Evolutionary conservation across 192 early-diverging fungal genomes (phyloP), one percentile per base, ranked within the genome.

Genomic region (Blastocladiella britannica): DNA sequence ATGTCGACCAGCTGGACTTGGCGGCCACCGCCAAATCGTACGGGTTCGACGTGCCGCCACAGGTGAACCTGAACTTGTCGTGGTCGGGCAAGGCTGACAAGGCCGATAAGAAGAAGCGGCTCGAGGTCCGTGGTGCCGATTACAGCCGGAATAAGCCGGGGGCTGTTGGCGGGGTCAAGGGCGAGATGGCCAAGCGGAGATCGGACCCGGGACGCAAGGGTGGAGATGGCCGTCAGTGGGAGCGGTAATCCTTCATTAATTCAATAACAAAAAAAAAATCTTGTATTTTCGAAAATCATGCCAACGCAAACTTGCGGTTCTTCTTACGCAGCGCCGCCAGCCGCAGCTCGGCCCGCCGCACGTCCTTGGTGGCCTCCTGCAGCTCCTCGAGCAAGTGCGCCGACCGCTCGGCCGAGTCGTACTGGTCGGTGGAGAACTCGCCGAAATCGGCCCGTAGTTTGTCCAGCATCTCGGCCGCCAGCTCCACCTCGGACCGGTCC

Each of bases 1-100:
- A 92, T 62, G 84, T 99, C 58, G 84, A 87, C 62, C 69, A 71
- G 51, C 72, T 99, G 59, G 93, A 97, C 67, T 64, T 99, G 66
- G 76, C 78, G 64, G 90, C 90, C 72, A 82, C 93, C 8, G 93
- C 86, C 54, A 82, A 80, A 65, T 82, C 93, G 6, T 97, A 91
- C 79, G 95, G 95, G 1, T 95, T 99, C 61, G 82, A 82, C 6
- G 86, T 93, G 20, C 92, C 92, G 22, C 95, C 95, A 7, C 86
- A 83, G 66, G 93, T 97, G n/a, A 93, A 92, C 65, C 58, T 81
- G 55, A 47, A 47, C 37, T 20, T 47, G 37, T 20, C 12, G 12
- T 47, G 37, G 37, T 47, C 37, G 37, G 37, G 37, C 9, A 47
- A 47, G 37, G 37, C 37, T 20, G 37, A 47, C 15, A 47, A 47